Evolutionary conservation across 2,329 filamentous ascomycete genomes (phyloP), one percentile per base, ranked within the genome.

Genomic region (Emericellopsis cladophorae): DNA sequence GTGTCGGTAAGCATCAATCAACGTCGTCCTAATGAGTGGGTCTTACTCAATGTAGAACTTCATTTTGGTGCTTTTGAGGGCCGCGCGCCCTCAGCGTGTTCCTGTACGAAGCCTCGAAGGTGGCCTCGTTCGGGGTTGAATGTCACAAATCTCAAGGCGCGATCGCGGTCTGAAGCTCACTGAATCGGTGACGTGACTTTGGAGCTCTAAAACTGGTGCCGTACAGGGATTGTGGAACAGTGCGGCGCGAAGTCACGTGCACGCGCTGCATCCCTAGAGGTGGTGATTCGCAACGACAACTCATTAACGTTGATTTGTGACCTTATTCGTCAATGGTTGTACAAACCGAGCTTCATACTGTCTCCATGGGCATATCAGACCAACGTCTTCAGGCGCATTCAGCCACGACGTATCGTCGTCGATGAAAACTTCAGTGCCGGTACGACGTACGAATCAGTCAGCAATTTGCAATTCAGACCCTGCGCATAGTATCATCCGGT

Each of bases 21-120:
- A 8, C 5, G 5, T 23, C 34, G 4, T 14, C 9, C 8, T 21
- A 10, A 3, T 14, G 9, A 18, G 10, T 37, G n/a, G 31, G 29
- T 6, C 59, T 36, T 59, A 71, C 67, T 70, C 68, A 37, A 72
- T 71, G 41, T 66, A 68, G 54, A 72, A 72, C 56, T 66, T 69
- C 68, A 72, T 71, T 42, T 44, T 58, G 57, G 40, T 45, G 44
- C 22, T 38, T 40, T 34, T 37, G 26, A 37, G 38, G 33, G 14
- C 15, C 18, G 23, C 33, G 37, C 26, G 24, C 31, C 33, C 24
- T 32, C 39, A 23, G 40, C 36, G 23, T 12, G 32, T 23, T 21
- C 31, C 22, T 39, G 36, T 15, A 39, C 21, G 31, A 34, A 33
- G 42, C 37, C 23, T 18, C 10, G 8, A 29, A 40, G 18, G 5